A percentile compares a stretch with the other conserved stretches of the same genome.
Evolutionary conservation across 352 stramenopile species (phyloP).

Genomic region (Blastocystis sp.): DNA sequence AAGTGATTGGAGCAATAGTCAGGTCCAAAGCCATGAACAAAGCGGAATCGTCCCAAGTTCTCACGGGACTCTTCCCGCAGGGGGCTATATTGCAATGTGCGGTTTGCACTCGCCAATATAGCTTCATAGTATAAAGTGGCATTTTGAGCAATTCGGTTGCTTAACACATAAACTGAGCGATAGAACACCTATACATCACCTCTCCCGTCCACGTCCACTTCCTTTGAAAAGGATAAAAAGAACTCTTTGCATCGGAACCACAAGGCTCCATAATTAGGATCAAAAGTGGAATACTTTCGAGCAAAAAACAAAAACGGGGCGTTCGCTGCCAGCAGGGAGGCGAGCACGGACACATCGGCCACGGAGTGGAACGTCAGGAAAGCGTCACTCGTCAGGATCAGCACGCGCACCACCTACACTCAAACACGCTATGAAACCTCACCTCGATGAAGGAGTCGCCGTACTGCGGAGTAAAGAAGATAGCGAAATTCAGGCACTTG

Average conservation of each 20-base stretch:
- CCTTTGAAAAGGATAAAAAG: slow-evolving; percentile 1
- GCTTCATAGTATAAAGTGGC: background rate
- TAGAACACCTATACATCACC: background rate
- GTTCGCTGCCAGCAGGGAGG: slow-evolving; percentile 8
- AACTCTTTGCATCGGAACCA: slow-evolving; percentile 83
- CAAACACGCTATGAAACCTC: background rate
- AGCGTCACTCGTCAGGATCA: slow-evolving; percentile 71
- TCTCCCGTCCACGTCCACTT: background rate
- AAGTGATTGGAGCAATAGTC: background rate
- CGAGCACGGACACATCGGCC: background rate
- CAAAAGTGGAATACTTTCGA: slow-evolving; percentile 81
- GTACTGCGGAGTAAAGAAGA: slow-evolving; percentile 88
- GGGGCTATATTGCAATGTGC: background rate
- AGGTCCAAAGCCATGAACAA: background rate
- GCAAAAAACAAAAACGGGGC: background rate
- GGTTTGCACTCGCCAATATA: background rate
- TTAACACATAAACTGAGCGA: background rate
- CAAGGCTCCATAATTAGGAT: slow-evolving; percentile 87
- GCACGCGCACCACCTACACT: slow-evolving; percentile 27
- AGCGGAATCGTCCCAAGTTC: background rate
- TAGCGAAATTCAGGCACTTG: slow-evolving; percentile 84
- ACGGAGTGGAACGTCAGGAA: slow-evolving; percentile 52
- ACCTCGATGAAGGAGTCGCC: slow-evolving; percentile 86
- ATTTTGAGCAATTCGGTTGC: background rate
- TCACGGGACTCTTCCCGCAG: background rate